phyloP scores from a whole-genome alignment of 1,284 basidiomycete genomes.

The Meripilus lineatus region DNA sequence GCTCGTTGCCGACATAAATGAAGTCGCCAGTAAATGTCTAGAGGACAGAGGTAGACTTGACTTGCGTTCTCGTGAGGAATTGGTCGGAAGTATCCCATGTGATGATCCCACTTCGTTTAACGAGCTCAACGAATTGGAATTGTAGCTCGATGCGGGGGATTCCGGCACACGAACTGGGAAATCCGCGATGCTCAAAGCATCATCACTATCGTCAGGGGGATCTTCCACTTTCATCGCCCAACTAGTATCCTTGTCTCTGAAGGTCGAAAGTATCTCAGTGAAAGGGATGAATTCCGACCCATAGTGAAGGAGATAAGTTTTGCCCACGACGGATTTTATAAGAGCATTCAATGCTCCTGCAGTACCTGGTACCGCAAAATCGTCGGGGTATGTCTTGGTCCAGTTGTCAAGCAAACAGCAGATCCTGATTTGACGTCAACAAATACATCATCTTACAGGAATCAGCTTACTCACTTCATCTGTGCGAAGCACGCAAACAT shows the following conservation, averaged over 20 bases:
- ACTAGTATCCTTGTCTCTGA: constrained; percentile 58
- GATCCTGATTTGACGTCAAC: constrained; percentile 46
- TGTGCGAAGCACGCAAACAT: constrained; percentile 82
- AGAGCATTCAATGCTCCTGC: constrained; percentile 67
- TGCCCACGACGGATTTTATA: constrained; percentile 69
- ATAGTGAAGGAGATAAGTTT: constrained; percentile 76
- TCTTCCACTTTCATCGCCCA: constrained; percentile 69
- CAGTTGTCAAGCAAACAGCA: constrained; percentile 72
- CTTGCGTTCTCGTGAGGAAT: constrained; percentile 49
- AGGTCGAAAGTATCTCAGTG: constrained; percentile 54
- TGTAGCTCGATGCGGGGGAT: constrained; percentile 20
- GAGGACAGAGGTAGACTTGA: constrained; percentile 47
- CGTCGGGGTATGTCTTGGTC: constrained; percentile 67
- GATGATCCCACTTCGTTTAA: constrained; percentile 9
- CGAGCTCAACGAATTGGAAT: constrained; percentile 12
- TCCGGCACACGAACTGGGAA: constrained; percentile 22
- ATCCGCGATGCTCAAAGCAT: constrained; percentile 45
- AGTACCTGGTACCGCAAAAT: constrained; percentile 72
- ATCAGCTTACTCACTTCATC: constrained; percentile 53
- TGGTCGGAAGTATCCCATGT: constrained; percentile 5
- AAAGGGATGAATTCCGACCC: constrained; percentile 77
- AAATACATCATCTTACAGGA: no score
- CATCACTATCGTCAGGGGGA: constrained; percentile 56
- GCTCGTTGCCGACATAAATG: background rate
- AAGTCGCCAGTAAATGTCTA: background rate